phyloP scores from a whole-genome alignment of 2,329 filamentous ascomycete species.

The Xylariaceae sp. region DNA sequence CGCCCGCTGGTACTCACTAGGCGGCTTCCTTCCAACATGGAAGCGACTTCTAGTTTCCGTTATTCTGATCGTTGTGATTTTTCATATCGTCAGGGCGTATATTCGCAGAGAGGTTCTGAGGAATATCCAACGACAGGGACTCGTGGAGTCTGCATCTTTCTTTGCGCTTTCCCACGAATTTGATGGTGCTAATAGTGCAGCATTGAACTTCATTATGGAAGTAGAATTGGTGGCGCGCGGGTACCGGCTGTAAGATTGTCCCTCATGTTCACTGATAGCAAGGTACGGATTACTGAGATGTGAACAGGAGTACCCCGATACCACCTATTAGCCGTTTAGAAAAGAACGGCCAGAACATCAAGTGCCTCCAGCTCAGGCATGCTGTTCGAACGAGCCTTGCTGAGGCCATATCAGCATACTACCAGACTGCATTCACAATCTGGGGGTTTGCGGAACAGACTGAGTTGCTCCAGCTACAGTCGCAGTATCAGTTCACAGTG shows the following conservation, averaged over 20 bases:
- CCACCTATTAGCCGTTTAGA: constrained; percentile 92
- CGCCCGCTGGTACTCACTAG: constrained; percentile 29
- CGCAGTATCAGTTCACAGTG: constrained; percentile 76
- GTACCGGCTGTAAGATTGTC: constrained; percentile 30
- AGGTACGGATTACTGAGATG: constrained; percentile 12
- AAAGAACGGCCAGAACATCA: constrained; percentile 69
- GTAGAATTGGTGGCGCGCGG: constrained; percentile 33
- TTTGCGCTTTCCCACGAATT: constrained; percentile 30
- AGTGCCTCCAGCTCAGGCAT: constrained; percentile 74
- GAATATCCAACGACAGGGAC: constrained; percentile 31
- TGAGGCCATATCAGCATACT: constrained; percentile 65
- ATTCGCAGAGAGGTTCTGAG: constrained; percentile 30
- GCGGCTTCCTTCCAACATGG: constrained; percentile 28
- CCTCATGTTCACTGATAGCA: not conserved
- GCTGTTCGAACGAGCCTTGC: constrained; percentile 66
- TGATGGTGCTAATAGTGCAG: constrained; percentile 32
- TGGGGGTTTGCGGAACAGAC: constrained; percentile 70
- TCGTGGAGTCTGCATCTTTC: constrained; percentile 28
- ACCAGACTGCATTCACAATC: constrained; percentile 62
- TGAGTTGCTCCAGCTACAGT: constrained; percentile 87
- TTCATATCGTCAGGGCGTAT: constrained; percentile 27
- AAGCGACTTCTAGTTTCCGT: constrained; percentile 25
- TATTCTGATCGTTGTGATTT: constrained; percentile 17
- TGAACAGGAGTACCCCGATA: constrained; percentile 69
- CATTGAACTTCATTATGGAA: constrained; percentile 34